Evolutionary conservation across 345 rosid genomes (phyloP), one percentile per base, ranked within the genome.

Genomic region (Mallotus nudiflorus): DNA sequence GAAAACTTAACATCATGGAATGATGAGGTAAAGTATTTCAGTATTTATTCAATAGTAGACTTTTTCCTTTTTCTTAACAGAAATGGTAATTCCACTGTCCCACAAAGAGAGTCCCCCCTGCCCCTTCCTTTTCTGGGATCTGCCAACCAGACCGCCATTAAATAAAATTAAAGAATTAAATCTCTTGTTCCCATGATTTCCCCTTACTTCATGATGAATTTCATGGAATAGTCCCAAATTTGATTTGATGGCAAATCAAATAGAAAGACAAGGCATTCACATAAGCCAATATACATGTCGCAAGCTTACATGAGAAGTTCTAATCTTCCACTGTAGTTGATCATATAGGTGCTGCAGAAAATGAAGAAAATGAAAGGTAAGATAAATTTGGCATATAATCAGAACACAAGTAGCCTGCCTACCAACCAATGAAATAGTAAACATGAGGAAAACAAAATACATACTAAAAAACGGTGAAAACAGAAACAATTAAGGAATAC

Each of bases 321-420:
- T 82, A 78, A 90, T 89, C 89, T 92, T 87, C 93, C 90, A 87
- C 73, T 85, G 89, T 75, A 95, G 73, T 66, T 95, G 87, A 78
- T 90, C 97, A 74, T 95, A 89, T 59, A 95, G 86, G 35, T 64
- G 81, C 99, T 95, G 83, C 81, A 78, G 16, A 78, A 75, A 37
- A 77, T 33, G 55, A 71, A 49, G 15, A 66, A 73, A 69, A 71
- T 37, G 35, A 65, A 54, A 68, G 45, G 44, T 29, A 66, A 18
- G 66, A 25, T 12, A 35, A 31, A 58, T 9, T 9, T 24, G 3
- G 8, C 2, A 58, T 35, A 46, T 22, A 60, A 54, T n/a, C 49
- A 29, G 33, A 11, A 50, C 31, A 14, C n/a, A 13, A 13, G 35
- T 15, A 16, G 37, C 29, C 29, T 55, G 60, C n/a, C 18, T 28